Conservation (phyloP, 164 flowering plant genomes). For the Chimonanthus salicifolius region DNA sequence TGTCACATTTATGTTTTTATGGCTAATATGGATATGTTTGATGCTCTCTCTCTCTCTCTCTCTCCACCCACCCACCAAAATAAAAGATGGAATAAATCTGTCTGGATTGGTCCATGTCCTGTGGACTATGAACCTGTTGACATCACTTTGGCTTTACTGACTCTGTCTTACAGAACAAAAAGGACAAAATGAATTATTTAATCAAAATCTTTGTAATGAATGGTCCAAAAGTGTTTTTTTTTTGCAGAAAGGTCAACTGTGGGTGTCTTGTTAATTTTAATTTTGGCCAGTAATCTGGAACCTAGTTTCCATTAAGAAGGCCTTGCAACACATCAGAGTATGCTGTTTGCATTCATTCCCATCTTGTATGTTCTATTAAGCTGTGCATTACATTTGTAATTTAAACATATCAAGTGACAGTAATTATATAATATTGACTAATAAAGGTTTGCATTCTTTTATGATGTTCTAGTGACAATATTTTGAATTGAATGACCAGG, state of each 20-base stretch:
- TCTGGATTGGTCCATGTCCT: neutral
- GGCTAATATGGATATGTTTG: neutral
- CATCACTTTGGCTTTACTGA: neutral
- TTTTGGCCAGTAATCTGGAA: neutral
- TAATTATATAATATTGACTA: neutral
- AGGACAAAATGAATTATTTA: neutral
- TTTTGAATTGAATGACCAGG: constrained; percentile 15
- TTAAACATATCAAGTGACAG: neutral
- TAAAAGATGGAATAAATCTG: too few relatives aligned
- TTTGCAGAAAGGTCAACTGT: too few relatives aligned
- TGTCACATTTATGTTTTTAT: too few relatives aligned
- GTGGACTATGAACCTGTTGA: neutral
- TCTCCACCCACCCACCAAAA: too few relatives aligned
- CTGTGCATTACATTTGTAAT: neutral
- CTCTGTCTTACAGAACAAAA: too few relatives aligned
- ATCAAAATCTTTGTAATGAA: neutral
- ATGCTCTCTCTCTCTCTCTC: too few relatives aligned
- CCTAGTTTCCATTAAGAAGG: neutral
- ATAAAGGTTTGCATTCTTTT: neutral
- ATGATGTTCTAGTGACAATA: neutral
- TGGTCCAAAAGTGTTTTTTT: neutral
- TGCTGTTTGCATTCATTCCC: neutral
- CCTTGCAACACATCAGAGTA: neutral
- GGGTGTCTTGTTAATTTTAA: too few relatives aligned
- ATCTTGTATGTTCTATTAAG: neutral